A percentile compares a stretch with the other conserved stretches of the same genome.
Conservation (phyloP, 305 asterid species). For the Fraxinus albicans region DNA sequence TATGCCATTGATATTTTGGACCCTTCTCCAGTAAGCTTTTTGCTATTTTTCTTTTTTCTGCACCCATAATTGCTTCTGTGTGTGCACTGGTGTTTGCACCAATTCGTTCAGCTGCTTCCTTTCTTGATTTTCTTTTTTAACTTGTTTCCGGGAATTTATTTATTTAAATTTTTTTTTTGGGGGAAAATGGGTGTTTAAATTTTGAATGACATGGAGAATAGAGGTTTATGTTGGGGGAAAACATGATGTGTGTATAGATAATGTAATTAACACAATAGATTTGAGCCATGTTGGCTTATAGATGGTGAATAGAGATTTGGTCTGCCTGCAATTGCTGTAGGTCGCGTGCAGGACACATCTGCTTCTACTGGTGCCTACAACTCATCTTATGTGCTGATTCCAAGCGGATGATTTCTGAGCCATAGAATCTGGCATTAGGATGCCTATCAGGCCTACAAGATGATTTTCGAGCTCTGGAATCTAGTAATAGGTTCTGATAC, state of each 20-base stretch:
- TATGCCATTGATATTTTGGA: slow-evolving; percentile 95
- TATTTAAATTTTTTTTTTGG: neutral
- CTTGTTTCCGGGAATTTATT: neutral
- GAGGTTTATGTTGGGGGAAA: neutral
- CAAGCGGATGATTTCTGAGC: neutral
- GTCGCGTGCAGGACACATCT: neutral
- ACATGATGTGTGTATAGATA: neutral
- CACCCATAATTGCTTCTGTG: neutral
- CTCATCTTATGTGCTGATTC: neutral
- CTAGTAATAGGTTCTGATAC: neutral
- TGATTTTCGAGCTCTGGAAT: neutral
- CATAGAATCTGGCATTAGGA: neutral
- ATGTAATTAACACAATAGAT: neutral
- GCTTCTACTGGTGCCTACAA: neutral
- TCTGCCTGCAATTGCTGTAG: neutral
- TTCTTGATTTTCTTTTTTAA: neutral
- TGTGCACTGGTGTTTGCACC: neutral
- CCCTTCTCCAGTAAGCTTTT: slow-evolving; percentile 66
- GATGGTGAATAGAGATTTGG: neutral
- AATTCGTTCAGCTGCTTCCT: neutral
- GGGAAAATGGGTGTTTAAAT: neutral
- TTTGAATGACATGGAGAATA: neutral
- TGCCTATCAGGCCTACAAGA: neutral
- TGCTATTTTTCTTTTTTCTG: neutral
- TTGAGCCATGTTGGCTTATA: neutral